These are phyloP conservation scores for Trichothecium sympodiale DNA, from an alignment of 2,329 filamentous ascomycete genomes.

Conservation along the genomic window DNA sequence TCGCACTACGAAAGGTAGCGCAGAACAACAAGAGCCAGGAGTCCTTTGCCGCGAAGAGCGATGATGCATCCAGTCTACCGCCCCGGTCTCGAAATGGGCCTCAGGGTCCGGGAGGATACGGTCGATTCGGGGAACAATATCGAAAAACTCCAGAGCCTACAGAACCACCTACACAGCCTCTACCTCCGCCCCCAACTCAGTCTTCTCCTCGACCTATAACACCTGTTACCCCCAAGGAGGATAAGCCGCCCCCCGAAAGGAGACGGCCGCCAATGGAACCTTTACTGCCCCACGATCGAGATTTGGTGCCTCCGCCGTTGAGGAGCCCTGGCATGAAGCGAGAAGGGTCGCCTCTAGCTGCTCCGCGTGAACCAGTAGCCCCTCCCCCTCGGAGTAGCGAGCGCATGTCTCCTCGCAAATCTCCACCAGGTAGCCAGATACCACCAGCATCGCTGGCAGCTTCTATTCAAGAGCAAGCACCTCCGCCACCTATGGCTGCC, in stretches of 20 bases:
- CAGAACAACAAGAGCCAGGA: constrained; percentile 47
- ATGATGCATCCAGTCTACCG: constrained; percentile 38
- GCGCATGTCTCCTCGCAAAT: constrained; percentile 33
- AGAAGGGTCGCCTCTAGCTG: background rate
- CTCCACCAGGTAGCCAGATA: too few species aligned
- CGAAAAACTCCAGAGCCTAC: constrained; percentile 10
- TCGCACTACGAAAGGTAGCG: constrained; percentile 32
- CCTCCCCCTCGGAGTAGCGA: constrained; percentile 42
- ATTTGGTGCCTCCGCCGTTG: constrained; percentile 46
- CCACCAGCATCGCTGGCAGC: constrained; percentile 18
- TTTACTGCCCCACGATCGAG: constrained; percentile 39
- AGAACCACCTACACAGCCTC: constrained; percentile 11
- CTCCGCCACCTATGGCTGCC: constrained; percentile 6
- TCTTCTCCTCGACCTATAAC: constrained; percentile 11
- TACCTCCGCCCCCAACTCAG: constrained; percentile 14
- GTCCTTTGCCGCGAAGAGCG: constrained; percentile 35
- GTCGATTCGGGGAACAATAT: constrained; percentile 23
- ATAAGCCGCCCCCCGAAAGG: constrained; percentile 47
- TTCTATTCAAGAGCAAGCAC: constrained; percentile 15
- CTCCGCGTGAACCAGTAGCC: constrained; percentile 24
- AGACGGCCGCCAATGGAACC: constrained; percentile 57
- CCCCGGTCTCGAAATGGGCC: constrained; percentile 43
- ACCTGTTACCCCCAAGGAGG: constrained; percentile 10
- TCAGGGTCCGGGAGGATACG: constrained; percentile 24
- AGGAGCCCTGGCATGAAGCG: constrained; percentile 34